These are phyloP conservation scores for Gleditsia sinensis DNA, from an alignment of 306 rosid genomes.

Conservation along the genomic window DNA sequence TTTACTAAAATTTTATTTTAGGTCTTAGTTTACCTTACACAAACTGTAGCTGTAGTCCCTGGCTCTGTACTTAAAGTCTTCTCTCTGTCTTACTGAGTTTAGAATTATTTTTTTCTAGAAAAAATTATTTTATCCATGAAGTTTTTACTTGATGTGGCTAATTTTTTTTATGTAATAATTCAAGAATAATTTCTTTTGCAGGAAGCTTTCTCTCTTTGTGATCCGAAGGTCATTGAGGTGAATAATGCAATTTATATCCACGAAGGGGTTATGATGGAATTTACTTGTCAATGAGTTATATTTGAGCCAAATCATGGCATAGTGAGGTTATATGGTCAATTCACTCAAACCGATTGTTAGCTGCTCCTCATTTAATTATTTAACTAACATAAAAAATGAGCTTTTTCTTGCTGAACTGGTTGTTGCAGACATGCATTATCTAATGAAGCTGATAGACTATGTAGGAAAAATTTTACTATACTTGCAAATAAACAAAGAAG, in stretches of 20 bases:
- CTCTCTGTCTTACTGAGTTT: neutral
- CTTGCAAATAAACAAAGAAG: neutral
- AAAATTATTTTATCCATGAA: neutral
- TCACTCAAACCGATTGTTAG: neutral
- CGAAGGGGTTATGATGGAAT: neutral
- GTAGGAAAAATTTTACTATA: neutral
- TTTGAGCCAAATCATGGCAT: conserved; percentile 1
- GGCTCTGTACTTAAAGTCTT: conserved; percentile 3
- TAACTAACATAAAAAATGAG: conserved; percentile 1
- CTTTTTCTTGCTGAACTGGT: neutral
- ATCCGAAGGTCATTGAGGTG: conserved; percentile 84
- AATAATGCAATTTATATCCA: conserved; percentile 34
- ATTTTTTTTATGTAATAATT: conserved; percentile 11
- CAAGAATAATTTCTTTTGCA: conserved; percentile 38
- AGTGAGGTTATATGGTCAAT: neutral
- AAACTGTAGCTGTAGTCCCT: conserved; percentile 7
- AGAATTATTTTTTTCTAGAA: neutral
- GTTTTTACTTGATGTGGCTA: neutral
- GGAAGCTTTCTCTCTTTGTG: conserved; percentile 90
- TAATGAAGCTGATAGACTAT: conserved; percentile 11
- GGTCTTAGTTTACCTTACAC: neutral
- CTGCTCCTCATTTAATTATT: conserved; percentile 20
- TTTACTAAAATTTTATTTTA: neutral
- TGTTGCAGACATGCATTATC: neutral
- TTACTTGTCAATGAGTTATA: conserved; percentile 12